A percentile compares a stretch with the other conserved stretches of the same genome.
These are phyloP conservation scores for Candolleomyces aberdarensis DNA, from an alignment of 768 basidiomycete species.

Conservation along the genomic window DNA sequence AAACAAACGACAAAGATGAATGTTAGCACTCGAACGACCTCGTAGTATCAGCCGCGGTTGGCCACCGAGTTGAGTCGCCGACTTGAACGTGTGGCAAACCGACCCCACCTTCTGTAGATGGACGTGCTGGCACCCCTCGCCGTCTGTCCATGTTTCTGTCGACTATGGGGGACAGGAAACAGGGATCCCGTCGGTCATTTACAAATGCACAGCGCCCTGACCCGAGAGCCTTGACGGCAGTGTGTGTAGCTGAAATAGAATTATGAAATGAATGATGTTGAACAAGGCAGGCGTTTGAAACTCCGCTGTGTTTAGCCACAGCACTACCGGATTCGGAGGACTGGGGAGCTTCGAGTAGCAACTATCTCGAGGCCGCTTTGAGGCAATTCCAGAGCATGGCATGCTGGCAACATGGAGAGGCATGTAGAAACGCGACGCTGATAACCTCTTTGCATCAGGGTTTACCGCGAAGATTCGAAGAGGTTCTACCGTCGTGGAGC, in stretches of 20 bases:
- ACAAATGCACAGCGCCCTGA: constrained; percentile 1
- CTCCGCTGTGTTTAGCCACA: constrained; percentile 10
- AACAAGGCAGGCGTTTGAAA: constrained; percentile 4
- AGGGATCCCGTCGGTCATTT: neutral
- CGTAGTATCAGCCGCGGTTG: neutral
- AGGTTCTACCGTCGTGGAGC: constrained; percentile 82
- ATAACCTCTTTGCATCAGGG: constrained; percentile 51
- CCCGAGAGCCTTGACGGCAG: neutral
- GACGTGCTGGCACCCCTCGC: constrained; percentile 56
- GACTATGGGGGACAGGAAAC: neutral
- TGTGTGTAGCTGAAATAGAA: constrained; percentile 1
- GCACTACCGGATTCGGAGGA: constrained; percentile 3
- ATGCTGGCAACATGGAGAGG: constrained; percentile 48
- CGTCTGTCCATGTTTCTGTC: constrained; percentile 57
- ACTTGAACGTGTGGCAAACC: constrained; percentile 7
- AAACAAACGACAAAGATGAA: constrained; percentile 12
- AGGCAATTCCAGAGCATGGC: constrained; percentile 69
- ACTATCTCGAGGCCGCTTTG: constrained; percentile 43
- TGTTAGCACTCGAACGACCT: neutral
- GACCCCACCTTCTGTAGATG: constrained; percentile 70
- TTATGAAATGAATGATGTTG: constrained; percentile 4
- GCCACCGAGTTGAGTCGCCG: constrained; percentile 1
- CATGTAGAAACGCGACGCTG: constrained; percentile 49
- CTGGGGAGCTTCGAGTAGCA: too few relatives aligned
- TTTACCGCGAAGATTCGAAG: constrained; percentile 53